Conservation (phyloP, 805 yeast genomes). For the Lipomyces yamanashiensis region DNA sequence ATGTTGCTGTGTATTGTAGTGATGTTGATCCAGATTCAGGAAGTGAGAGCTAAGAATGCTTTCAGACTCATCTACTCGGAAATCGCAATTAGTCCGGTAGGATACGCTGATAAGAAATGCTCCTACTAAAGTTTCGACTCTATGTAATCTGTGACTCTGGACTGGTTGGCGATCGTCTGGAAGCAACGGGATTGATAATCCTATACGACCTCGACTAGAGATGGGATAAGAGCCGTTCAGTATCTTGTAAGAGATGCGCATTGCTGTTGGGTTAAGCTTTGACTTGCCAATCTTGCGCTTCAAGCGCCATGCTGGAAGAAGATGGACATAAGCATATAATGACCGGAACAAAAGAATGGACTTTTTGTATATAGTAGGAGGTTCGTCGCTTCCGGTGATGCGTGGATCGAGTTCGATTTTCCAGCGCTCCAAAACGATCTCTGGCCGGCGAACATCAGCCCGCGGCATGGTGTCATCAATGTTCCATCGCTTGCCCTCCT, state of each 20-base stretch:
- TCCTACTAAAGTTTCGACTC: conserved; percentile 78
- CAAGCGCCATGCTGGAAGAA: conserved; percentile 75
- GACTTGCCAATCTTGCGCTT: conserved; percentile 52
- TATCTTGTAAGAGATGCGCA: conserved; percentile 56
- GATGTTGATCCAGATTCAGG: conserved; percentile 50
- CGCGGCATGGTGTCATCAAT: conserved; percentile 61
- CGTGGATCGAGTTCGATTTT: conserved; percentile 71
- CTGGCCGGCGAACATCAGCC: conserved; percentile 48
- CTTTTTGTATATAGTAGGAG: conserved; percentile 73
- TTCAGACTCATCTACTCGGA: conserved; percentile 69
- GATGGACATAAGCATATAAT: conserved; percentile 64
- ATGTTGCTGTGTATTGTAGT: conserved; percentile 1
- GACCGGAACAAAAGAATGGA: conserved; percentile 75
- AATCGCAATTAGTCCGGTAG: conserved; percentile 72
- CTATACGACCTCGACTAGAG: conserved; percentile 62
- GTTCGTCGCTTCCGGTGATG: conserved; percentile 50
- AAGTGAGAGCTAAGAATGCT: conserved; percentile 64
- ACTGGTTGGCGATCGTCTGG: conserved; percentile 45
- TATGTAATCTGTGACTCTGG: conserved; percentile 64
- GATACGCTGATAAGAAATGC: conserved; percentile 74
- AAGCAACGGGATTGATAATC: conserved; percentile 48
- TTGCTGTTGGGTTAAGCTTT: conserved; percentile 47
- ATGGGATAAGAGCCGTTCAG: conserved; percentile 74
- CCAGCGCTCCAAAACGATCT: conserved; percentile 96
- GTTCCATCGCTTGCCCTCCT: conserved; percentile 49